Evolutionary conservation across 192 early-diverging fungal species (phyloP).

Genomic region (Coemansia interrupta): DNA sequence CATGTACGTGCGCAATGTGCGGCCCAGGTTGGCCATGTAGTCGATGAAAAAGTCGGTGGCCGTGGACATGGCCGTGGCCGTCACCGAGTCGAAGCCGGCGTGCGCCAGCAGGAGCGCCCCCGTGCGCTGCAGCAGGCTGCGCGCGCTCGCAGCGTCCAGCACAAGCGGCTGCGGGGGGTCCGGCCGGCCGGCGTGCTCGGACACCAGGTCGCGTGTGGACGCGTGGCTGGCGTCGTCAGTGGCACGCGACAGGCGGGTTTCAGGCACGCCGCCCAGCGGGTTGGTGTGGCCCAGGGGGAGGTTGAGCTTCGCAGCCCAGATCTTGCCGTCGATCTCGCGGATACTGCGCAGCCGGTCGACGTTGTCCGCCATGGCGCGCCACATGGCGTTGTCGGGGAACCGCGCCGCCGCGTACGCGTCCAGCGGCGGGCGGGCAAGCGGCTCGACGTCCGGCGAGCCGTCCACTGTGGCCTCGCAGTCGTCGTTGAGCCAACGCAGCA

Average conservation of each 20-base stretch:
- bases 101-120: slow-evolving; percentile 73
- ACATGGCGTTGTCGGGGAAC: slow-evolving; percentile 48
- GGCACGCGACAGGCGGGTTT: slow-evolving; percentile 2
- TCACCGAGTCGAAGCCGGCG: slow-evolving; percentile 83
- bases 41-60: slow-evolving; percentile 77
- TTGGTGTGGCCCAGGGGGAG: slow-evolving; percentile 24
- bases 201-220: slow-evolving; percentile 16
- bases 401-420: slow-evolving; percentile 44
- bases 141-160: slow-evolving; percentile 58
- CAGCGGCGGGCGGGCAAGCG: slow-evolving; percentile 11
- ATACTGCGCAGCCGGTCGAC: slow-evolving; percentile 54
- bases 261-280: not conserved
- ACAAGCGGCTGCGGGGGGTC: slow-evolving; percentile 51
- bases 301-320: slow-evolving; percentile 57
- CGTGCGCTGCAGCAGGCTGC: slow-evolving; percentile 60
- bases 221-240: slow-evolving; percentile 6
- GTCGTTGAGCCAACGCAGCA: slow-evolving; percentile 47
- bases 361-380: slow-evolving; percentile 53
- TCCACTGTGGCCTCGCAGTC: slow-evolving; percentile 39
- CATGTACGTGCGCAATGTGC: slow-evolving; percentile 69
- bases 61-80: slow-evolving; percentile 61
- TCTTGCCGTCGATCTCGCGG: slow-evolving; percentile 60
- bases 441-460: not conserved
- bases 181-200: slow-evolving; percentile 25
- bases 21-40: slow-evolving; percentile 80